Percentiles rank a stretch among this genome's conserved stretches.
phyloP scores from a whole-genome alignment of 805 yeast species.

The Myxozyma geophila region DNA sequence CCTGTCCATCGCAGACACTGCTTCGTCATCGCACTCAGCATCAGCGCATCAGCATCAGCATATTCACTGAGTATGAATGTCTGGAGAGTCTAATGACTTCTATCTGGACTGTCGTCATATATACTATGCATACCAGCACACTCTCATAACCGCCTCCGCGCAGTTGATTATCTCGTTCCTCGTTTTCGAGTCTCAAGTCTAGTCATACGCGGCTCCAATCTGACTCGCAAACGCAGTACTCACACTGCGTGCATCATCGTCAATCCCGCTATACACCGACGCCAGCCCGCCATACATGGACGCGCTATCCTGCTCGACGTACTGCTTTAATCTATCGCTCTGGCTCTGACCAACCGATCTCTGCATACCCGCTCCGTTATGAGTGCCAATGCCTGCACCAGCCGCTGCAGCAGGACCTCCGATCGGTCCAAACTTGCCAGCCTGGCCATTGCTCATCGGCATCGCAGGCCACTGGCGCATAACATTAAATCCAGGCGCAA shows the following conservation, averaged over 20 bases:
- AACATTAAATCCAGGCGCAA: slow-evolving; percentile 25
- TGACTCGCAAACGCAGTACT: slow-evolving; percentile 40
- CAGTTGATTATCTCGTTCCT: neutral
- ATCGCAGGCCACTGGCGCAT: slow-evolving; percentile 24
- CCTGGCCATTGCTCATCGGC: neutral
- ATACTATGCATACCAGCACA: too few relatives aligned
- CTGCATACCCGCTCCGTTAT: too few relatives aligned
- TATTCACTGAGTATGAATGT: too few relatives aligned
- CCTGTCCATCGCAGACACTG: too few relatives aligned
- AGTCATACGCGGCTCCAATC: slow-evolving; percentile 30
- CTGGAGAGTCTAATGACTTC: too few relatives aligned
- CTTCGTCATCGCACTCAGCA: too few relatives aligned
- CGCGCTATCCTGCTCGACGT: slow-evolving; percentile 34
- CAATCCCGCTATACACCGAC: slow-evolving; percentile 28
- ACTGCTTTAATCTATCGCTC: slow-evolving; percentile 37
- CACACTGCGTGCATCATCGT: slow-evolving; percentile 38
- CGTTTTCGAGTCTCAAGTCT: neutral
- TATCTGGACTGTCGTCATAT: too few relatives aligned
- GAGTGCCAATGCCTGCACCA: too few relatives aligned
- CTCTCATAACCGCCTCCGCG: too few relatives aligned
- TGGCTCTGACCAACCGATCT: slow-evolving; percentile 31
- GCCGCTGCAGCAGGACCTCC: slow-evolving; percentile 15
- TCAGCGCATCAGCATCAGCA: too few relatives aligned
- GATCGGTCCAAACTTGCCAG: slow-evolving; percentile 21
- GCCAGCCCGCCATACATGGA: slow-evolving; percentile 29